Evolutionary conservation across 257 asterid genomes (phyloP), one percentile per base, ranked within the genome.

Genomic region (Solanum raphanifolium): DNA sequence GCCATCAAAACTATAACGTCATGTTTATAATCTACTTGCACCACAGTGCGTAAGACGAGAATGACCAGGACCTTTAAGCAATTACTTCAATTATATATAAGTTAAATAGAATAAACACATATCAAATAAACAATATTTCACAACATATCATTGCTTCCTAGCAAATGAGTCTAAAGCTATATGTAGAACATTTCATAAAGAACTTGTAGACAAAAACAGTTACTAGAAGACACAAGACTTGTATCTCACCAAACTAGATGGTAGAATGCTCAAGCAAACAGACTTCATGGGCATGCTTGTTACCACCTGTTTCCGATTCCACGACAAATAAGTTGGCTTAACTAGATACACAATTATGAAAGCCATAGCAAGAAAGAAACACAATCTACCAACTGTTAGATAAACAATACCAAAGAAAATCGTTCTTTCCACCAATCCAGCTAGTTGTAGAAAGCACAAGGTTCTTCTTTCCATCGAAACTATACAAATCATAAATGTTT

Each of bases 361-460:
- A 83, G 85, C 86, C 73, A 88, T 29, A 52, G 89, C 88, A 72
- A 88, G 52, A 78, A 75, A 83, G 89, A 83, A 90, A 86, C 89
- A 90, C 81, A 90, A 83, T 41, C 90, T 88, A 31, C 92, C 91
- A 62, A 90, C 89, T 4, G 46, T 82, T 18, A 68, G 90, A 86
- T 90, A 89, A 5, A 86, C 91, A 73, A 90, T 86, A 81, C 92
- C 89, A 6, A 58, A 91, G 86, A 55, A 91, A 90, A 68, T 87
- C 78, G 72, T 91, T 91, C 83, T 86, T 87, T 18, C 92, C 90
- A 58, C 90, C 90, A 52, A 89, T 88, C 92, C 92, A 89, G 69
- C 90, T 87, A 35, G 90, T 65, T 31, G 92, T 89, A 31, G 92
- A 91, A 60, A 91, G 88, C 75, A 89, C 90, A 20, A 89, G 87